Evolutionary conservation across 2,329 filamentous ascomycete species (phyloP).

Genomic region (Stagonosporopsis cucurbitacearum): DNA sequence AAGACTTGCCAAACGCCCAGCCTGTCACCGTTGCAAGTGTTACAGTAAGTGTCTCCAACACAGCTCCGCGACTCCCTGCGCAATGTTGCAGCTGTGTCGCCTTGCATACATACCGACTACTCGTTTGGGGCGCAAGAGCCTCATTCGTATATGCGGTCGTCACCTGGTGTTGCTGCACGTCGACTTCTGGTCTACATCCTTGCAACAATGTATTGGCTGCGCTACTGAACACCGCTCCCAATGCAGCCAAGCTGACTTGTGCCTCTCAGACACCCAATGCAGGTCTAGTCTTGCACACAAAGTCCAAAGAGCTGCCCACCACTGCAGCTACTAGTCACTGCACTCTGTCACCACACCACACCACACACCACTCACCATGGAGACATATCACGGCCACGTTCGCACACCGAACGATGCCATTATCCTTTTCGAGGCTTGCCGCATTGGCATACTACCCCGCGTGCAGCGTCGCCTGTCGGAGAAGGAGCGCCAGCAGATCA

Average conservation of each 20-base stretch:
- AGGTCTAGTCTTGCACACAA: constrained; percentile 5
- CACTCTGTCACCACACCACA: background rate
- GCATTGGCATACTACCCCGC: constrained; percentile 84
- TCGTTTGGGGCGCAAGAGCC: constrained; percentile 1
- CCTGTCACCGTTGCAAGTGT: constrained; percentile 21
- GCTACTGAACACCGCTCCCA: background rate
- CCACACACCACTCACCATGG: constrained; percentile 64
- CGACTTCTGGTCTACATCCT: background rate
- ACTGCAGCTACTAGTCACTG: background rate
- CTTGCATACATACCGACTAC: background rate
- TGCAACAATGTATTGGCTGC: background rate
- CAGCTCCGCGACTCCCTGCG: constrained; percentile 5
- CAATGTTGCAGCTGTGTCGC: constrained; percentile 1
- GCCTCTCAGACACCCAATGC: constrained; percentile 15
- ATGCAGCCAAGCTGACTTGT: constrained; percentile 20
- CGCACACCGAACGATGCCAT: constrained; percentile 96
- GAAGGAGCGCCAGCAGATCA: constrained; percentile 95
- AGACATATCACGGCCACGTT: constrained; percentile 95
- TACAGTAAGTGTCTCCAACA: constrained; percentile 21
- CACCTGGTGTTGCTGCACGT: background rate
- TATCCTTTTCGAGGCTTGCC: constrained; percentile 96
- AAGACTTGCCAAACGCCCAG: constrained; percentile 3
- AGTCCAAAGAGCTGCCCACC: background rate
- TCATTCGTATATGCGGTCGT: background rate
- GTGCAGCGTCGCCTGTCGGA: constrained; percentile 94